A percentile compares a stretch with the other conserved stretches of the same genome.
phyloP scores from a whole-genome alignment of 2,329 filamentous ascomycete genomes.

The Eutypa lata region DNA sequence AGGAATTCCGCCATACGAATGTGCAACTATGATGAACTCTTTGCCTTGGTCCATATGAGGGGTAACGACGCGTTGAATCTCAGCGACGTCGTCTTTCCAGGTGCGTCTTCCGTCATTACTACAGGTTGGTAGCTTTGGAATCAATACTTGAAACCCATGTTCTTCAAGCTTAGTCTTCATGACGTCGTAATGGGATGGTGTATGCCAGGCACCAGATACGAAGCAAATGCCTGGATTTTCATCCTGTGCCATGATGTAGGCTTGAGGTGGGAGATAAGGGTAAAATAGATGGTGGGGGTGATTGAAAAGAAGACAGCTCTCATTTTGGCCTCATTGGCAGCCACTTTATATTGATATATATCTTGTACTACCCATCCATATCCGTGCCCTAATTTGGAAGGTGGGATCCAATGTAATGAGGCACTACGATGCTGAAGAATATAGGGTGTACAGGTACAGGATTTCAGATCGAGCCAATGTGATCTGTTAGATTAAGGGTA shows the following conservation, averaged over 20 bases:
- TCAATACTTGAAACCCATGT: background rate
- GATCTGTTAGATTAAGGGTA: too few species aligned
- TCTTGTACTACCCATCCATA: too few species aligned
- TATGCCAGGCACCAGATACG: background rate
- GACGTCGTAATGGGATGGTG: background rate
- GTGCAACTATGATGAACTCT: slow-evolving; percentile 7
- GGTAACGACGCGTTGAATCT: background rate
- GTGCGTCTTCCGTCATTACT: background rate
- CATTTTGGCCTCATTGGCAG: too few species aligned
- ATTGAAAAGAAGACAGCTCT: too few species aligned
- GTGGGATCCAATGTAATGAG: too few species aligned
- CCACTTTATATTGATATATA: too few species aligned
- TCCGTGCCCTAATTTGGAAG: too few species aligned
- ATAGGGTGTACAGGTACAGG: too few species aligned
- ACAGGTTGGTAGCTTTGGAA: background rate
- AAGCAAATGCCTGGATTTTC: background rate
- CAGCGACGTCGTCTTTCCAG: background rate
- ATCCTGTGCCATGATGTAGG: background rate
- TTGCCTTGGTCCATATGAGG: slow-evolving; percentile 6
- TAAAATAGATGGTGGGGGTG: too few species aligned
- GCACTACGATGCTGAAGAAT: too few species aligned
- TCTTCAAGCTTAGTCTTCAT: background rate
- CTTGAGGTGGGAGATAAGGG: too few species aligned
- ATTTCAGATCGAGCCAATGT: too few species aligned
- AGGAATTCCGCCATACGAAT: slow-evolving; percentile 10